Percentiles rank a stretch among this genome's conserved stretches.
These are phyloP conservation scores for Emericellopsis cladophorae DNA, from an alignment of 2,329 filamentous ascomycete genomes.

Conservation along the genomic window DNA sequence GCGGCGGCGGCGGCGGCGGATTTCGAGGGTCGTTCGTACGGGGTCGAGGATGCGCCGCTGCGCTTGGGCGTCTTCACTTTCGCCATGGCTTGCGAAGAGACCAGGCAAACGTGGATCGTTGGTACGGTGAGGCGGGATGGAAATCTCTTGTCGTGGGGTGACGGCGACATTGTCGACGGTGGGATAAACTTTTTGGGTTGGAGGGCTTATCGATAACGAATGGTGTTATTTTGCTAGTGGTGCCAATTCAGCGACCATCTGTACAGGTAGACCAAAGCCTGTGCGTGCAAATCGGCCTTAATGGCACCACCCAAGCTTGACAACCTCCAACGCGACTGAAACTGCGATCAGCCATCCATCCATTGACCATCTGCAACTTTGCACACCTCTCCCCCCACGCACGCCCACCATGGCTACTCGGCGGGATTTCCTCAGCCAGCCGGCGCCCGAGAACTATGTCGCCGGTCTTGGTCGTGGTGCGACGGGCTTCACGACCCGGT, in stretches of 20 bases:
- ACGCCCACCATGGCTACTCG: constrained; percentile 41
- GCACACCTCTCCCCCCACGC: too few species aligned
- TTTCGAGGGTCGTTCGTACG: constrained; percentile 26
- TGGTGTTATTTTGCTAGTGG: too few species aligned
- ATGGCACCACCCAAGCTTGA: background rate
- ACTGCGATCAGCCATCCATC: too few species aligned
- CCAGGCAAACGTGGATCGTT: background rate
- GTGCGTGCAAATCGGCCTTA: background rate
- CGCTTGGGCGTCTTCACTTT: constrained; percentile 41
- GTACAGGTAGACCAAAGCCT: too few species aligned
- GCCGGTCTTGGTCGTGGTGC: constrained; percentile 95
- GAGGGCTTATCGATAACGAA: constrained; percentile 11
- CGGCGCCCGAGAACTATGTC: constrained; percentile 78
- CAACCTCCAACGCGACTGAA: too few species aligned
- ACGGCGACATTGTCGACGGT: background rate
- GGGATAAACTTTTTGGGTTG: constrained; percentile 8
- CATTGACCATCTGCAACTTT: too few species aligned
- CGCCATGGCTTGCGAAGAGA: constrained; percentile 26
- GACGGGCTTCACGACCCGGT: constrained; percentile 94
- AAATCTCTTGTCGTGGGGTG: constrained; percentile 5
- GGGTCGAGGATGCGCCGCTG: constrained; percentile 27
- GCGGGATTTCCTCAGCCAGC: constrained; percentile 79
- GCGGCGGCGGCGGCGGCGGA: constrained; percentile 7
- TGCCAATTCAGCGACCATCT: too few species aligned
- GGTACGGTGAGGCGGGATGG: constrained; percentile 6